phyloP scores from a whole-genome alignment of 768 basidiomycete species.

The Boletus rubropictus region DNA sequence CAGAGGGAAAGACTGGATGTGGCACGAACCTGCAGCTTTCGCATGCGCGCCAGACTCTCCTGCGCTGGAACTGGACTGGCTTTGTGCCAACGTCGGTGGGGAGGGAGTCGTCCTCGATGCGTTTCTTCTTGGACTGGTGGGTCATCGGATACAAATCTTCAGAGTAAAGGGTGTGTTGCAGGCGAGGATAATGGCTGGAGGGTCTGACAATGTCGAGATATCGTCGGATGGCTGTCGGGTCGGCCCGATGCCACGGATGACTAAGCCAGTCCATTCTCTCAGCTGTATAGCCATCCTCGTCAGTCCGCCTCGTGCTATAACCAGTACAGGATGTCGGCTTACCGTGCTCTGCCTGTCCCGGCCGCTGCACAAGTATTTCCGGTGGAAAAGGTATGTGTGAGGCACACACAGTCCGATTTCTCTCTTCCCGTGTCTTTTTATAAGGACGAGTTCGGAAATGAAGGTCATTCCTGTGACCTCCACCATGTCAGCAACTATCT shows the following conservation, averaged over 20 bases:
- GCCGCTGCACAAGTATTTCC: slow-evolving; percentile 4
- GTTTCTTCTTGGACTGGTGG: slow-evolving; percentile 73
- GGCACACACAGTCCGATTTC: slow-evolving; percentile 8
- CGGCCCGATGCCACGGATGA: slow-evolving; percentile 32
- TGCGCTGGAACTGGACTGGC: slow-evolving; percentile 71
- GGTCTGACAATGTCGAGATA: slow-evolving; percentile 26
- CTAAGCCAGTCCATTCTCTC: slow-evolving; percentile 32
- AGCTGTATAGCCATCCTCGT: slow-evolving; percentile 22
- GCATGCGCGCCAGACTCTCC: slow-evolving; percentile 84
- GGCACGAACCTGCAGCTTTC: slow-evolving; percentile 75
- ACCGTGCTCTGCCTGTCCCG: slow-evolving; percentile 10
- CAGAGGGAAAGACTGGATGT: not conserved
- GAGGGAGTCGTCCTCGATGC: slow-evolving; percentile 49
- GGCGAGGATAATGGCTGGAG: slow-evolving; percentile 20
- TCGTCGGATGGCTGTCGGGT: slow-evolving; percentile 32
- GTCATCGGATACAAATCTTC: slow-evolving; percentile 46
- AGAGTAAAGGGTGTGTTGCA: slow-evolving; percentile 26
- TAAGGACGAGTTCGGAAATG: slow-evolving; percentile 31
- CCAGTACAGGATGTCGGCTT: slow-evolving; percentile 15
- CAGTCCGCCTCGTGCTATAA: slow-evolving; percentile 18
- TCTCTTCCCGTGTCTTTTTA: slow-evolving; percentile 24
- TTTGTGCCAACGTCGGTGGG: slow-evolving; percentile 55
- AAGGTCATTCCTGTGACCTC: slow-evolving; percentile 30
- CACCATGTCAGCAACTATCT: slow-evolving; percentile 21
- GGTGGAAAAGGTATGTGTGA: slow-evolving; percentile 22